Evolutionary conservation across 805 yeast species (phyloP).

Genomic region (Teunomyces gatunensis): DNA sequence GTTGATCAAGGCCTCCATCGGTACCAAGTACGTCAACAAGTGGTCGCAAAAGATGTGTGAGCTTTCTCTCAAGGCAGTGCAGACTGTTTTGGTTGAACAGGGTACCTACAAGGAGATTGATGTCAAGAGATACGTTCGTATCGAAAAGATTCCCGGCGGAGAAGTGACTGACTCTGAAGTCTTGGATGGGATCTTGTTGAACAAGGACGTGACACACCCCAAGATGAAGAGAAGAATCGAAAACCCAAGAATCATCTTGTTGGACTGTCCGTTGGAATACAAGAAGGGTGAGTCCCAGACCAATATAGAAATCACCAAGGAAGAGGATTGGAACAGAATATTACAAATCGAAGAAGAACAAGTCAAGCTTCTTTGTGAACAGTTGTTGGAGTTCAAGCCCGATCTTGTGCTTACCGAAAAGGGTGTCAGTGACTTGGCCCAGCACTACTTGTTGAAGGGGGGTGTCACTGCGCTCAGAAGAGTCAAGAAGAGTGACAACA

Average conservation of each 20-base stretch:
- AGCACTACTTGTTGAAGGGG: slow-evolving; percentile 90
- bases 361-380: slow-evolving; percentile 82
- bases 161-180: slow-evolving; percentile 88
- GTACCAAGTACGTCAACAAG: slow-evolving; percentile 88
- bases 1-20: slow-evolving; percentile 86
- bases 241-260: slow-evolving; percentile 82
- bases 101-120: slow-evolving; percentile 80
- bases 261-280: slow-evolving; percentile 97
- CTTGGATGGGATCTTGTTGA: slow-evolving; percentile 85
- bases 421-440: slow-evolving; percentile 97
- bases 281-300: slow-evolving; percentile 99
- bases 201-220: slow-evolving; percentile 98
- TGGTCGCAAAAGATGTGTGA: slow-evolving; percentile 93
- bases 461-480: slow-evolving; percentile 92
- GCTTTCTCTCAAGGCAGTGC: slow-evolving; percentile 84
- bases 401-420: slow-evolving; percentile 95
- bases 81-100: slow-evolving; percentile 65
- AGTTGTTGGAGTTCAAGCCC: slow-evolving; percentile 80
- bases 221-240: slow-evolving; percentile 89
- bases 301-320: slow-evolving; percentile 93
- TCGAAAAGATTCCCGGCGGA: slow-evolving; percentile 98
- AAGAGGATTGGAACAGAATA: slow-evolving; percentile 93
- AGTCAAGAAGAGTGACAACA: slow-evolving; percentile 92
- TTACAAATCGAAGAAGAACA: slow-evolving; percentile 98
- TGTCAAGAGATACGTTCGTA: slow-evolving; percentile 85